Evolutionary conservation across 257 asterid genomes (phyloP).

Genomic region (Paulownia fortunei): DNA sequence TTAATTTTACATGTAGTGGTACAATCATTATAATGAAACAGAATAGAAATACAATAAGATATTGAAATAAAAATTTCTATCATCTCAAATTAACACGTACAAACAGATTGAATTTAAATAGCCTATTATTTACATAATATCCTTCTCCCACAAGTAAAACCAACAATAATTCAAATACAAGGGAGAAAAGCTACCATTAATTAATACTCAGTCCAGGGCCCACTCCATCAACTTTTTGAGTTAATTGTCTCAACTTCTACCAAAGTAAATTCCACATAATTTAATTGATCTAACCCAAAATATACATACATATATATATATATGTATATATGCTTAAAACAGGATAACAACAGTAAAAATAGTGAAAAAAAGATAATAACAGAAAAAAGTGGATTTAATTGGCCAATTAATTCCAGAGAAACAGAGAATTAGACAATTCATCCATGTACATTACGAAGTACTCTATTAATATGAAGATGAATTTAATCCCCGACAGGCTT

Average conservation of each 20-base stretch:
- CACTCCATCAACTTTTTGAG: not conserved
- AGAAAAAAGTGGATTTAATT: constrained; percentile 3
- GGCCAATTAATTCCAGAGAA: constrained; percentile 35
- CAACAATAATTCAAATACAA: not conserved
- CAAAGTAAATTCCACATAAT: not conserved
- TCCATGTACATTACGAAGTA: constrained; percentile 28
- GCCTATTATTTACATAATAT: not conserved
- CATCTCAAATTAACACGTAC: no score
- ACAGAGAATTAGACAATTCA: constrained; percentile 40
- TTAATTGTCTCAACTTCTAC: not conserved
- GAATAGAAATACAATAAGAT: no score
- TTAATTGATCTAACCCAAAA: not conserved
- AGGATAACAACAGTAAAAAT: not conserved
- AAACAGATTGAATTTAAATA: not conserved
- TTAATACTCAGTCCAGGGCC: not conserved
- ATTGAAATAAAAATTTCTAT: no score
- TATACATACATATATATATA: no score
- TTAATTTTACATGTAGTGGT: no score
- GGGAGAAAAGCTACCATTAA: not conserved
- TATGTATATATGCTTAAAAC: not conserved
- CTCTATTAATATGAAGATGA: not conserved
- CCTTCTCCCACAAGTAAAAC: not conserved
- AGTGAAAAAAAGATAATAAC: not conserved
- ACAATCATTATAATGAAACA: no score
- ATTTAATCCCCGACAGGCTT: not conserved